A percentile compares a stretch with the other conserved stretches of the same genome.
These are phyloP conservation scores for Aureobasidium leucospermi DNA, from an alignment of 2,329 filamentous ascomycete genomes.

Conservation along the genomic window DNA sequence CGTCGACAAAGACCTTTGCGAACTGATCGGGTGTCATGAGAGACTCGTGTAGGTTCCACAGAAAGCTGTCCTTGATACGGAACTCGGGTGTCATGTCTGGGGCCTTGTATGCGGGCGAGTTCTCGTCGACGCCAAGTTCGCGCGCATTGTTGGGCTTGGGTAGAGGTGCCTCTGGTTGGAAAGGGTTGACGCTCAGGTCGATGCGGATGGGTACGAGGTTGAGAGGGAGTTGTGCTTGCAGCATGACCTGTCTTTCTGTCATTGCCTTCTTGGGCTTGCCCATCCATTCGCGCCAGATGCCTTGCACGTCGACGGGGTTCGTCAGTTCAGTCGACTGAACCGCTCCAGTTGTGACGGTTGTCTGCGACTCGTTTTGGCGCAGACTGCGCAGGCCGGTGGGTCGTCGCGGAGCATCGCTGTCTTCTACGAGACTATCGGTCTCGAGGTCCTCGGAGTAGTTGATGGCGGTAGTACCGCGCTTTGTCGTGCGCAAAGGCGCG, in stretches of 20 bases:
- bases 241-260: constrained; percentile 54
- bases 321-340: constrained; percentile 77
- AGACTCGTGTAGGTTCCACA: constrained; percentile 96
- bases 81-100: constrained; percentile 77
- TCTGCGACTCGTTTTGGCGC: constrained; percentile 59
- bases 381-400: constrained; percentile 77
- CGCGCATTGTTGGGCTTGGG: constrained; percentile 54
- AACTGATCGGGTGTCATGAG: constrained; percentile 93
- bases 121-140: constrained; percentile 58
- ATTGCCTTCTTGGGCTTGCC: constrained; percentile 53
- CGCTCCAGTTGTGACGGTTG: constrained; percentile 57
- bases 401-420: constrained; percentile 59
- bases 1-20: constrained; percentile 81
- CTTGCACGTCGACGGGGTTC: constrained; percentile 74
- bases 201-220: constrained; percentile 94
- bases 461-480: constrained; percentile 91
- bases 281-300: constrained; percentile 95
- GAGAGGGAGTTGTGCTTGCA: constrained; percentile 69
- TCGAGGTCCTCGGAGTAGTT: constrained; percentile 97
- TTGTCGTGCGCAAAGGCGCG: constrained; percentile 71
- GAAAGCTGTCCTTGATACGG: constrained; percentile 85
- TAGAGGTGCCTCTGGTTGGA: constrained; percentile 58
- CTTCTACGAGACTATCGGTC: constrained; percentile 67
- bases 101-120: constrained; percentile 67
- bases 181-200: constrained; percentile 82